Base-by-base conservation (phyloP, 805 yeast species). In the Ogataea methanolica region DNA sequence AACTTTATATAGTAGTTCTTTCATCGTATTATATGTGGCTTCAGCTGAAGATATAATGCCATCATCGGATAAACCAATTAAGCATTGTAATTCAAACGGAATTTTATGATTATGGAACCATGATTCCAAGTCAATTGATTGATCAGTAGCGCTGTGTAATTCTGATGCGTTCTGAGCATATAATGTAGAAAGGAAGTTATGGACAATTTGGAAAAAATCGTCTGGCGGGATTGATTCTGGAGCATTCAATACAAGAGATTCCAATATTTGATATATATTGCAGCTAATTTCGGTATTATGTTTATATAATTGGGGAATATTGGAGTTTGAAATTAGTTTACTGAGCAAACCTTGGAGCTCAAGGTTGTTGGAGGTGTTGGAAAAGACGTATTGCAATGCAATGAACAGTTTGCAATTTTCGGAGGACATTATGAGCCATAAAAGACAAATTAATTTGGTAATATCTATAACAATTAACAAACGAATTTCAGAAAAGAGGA, bases 191-290 rank as follows among this genome's bases (percentile, higher is more conserved):
- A 49, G 9, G n/a, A 41, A 23, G 2, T 5, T 6, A 36, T 26
- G 38, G 8, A 34, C 46, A 31, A 35, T 26, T 15, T 31, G 23
- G 34, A 49, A 33, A 3, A 33, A 11, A n/a, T 22, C 39, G 23
- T 29, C n/a, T 11, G 22, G 22, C 7, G 44, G 33, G 14, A 41
- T 6, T 14, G 41, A 40, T 34, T 49, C 52, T n/a, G 55, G 51
- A 9, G 45, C 22, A 16, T 34, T 33, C 4, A 41, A 36, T 14
- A 44, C 5, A 17, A 49, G 29, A 6, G 43, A 22, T 16, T 42
- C 43, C 1, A 50, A 36, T 3, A 49, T 37, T 15, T 50, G 42
- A 35, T 33, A 21, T 15, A 44, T 15, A n/a, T 16, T 21, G 16
- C 41, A 39, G 14, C 8, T 19, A 14, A 37, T 37, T 5, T 19